Evolutionary conservation across 306 rosid genomes (phyloP).

Genomic region (Ziziphus jujuba): DNA sequence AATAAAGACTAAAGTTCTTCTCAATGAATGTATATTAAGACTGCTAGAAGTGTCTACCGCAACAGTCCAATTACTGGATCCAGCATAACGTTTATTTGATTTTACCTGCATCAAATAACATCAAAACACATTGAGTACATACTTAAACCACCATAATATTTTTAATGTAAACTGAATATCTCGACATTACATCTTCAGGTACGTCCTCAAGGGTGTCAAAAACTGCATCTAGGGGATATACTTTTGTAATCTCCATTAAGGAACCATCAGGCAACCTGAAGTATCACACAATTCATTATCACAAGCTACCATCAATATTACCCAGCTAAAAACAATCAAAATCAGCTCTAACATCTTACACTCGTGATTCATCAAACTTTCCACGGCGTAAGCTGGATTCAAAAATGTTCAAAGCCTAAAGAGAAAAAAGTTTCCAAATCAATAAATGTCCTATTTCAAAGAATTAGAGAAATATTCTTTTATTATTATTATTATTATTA

Average conservation of each 20-base stretch:
- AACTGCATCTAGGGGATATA: constrained; percentile 94
- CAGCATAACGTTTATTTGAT: constrained; percentile 92
- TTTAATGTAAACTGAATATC: not conserved
- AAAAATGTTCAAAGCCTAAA: constrained; percentile 90
- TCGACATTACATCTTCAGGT: constrained; percentile 81
- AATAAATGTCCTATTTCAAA: constrained; percentile 26
- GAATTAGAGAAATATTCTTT: not conserved
- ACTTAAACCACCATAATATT: constrained; percentile 1
- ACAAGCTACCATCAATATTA: constrained; percentile 8
- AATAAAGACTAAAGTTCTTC: not conserved
- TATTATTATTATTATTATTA: no score
- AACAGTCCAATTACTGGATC: constrained; percentile 86
- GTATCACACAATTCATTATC: constrained; percentile 28
- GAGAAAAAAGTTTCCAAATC: constrained; percentile 14
- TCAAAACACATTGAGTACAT: not conserved
- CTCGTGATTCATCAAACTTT: constrained; percentile 86
- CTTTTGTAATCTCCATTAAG: constrained; percentile 81
- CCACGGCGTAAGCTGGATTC: constrained; percentile 93
- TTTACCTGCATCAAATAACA: constrained; percentile 50
- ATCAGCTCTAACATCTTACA: constrained; percentile 40
- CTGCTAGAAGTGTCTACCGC: constrained; percentile 49
- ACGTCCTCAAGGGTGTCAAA: constrained; percentile 86
- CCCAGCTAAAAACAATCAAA: constrained; percentile 4
- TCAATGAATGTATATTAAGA: not conserved
- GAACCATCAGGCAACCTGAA: constrained; percentile 90